Percentiles rank a stretch among this genome's conserved stretches.
Conservation (phyloP, 2,329 filamentous ascomycete genomes). For the Fulvia fulva region DNA sequence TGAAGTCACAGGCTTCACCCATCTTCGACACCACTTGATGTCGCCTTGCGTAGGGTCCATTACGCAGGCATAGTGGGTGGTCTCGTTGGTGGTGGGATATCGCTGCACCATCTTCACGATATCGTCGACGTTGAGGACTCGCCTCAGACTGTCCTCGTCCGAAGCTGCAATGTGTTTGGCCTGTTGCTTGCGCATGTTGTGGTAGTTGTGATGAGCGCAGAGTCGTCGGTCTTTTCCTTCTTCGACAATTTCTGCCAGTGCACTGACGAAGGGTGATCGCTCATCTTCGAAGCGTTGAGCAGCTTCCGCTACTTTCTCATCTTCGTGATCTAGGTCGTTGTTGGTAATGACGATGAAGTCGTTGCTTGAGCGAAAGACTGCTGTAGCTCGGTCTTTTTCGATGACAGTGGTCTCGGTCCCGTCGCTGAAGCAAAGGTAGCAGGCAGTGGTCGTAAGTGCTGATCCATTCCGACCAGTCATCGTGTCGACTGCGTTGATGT, state of each 20-base stretch:
- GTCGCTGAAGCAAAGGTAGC: constrained; percentile 55
- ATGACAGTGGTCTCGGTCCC: constrained; percentile 47
- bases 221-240: constrained; percentile 35
- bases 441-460: constrained; percentile 47
- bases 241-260: constrained; percentile 29
- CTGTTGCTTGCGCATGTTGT: constrained; percentile 9
- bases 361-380: constrained; percentile 42
- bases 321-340: constrained; percentile 42
- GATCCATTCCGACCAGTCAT: constrained; percentile 26
- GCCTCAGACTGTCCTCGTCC: constrained; percentile 19
- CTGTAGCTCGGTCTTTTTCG: constrained; percentile 53
- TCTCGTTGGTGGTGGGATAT: constrained; percentile 54
- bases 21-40: constrained; percentile 20
- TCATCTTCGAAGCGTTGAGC: constrained; percentile 2
- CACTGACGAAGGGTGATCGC: constrained; percentile 6
- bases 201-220: constrained; percentile 33
- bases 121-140: constrained; percentile 33
- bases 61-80: constrained; percentile 55
- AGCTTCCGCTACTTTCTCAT: constrained; percentile 16
- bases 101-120: constrained; percentile 48
- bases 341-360: constrained; percentile 57
- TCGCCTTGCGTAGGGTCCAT: constrained; percentile 48
- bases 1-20: constrained; percentile 18
- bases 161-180: background rate
- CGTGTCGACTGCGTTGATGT: constrained; percentile 30